These are phyloP conservation scores for Blastomyces gilchristii DNA, from an alignment of 2,329 filamentous ascomycete species.

Conservation along the genomic window DNA sequence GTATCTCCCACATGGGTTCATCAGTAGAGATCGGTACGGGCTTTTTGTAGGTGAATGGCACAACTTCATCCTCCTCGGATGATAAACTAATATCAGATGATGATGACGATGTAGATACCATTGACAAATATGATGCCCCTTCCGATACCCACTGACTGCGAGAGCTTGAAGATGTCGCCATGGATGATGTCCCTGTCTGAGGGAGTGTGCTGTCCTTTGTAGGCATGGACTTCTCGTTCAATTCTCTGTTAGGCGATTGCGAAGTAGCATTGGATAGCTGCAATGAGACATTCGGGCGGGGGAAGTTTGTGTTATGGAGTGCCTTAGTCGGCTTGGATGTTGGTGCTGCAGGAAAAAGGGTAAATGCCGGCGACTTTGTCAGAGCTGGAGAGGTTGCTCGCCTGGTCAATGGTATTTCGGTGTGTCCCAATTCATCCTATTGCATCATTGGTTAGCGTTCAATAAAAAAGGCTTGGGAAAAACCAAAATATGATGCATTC, in stretches of 20 bases:
- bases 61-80: constrained; percentile 9
- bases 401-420: constrained; percentile 19
- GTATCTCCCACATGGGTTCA: constrained; percentile 15
- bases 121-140: constrained; percentile 9
- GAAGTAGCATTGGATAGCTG: constrained; percentile 20
- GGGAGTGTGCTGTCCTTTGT: background rate
- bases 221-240: constrained; percentile 1
- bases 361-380: constrained; percentile 29
- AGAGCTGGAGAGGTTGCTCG: constrained; percentile 30
- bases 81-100: constrained; percentile 4
- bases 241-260: constrained; percentile 6
- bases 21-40: constrained; percentile 6
- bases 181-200: background rate
- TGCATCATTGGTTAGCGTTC: constrained; percentile 5
- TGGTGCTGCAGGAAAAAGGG: constrained; percentile 29
- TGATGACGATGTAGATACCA: constrained; percentile 7
- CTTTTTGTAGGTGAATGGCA: constrained; percentile 10
- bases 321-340: constrained; percentile 23
- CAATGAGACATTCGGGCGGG: constrained; percentile 21
- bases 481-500: constrained; percentile 15
- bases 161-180: constrained; percentile 4
- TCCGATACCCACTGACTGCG: constrained; percentile 4
- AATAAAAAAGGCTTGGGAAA: background rate
- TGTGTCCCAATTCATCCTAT: constrained; percentile 10
- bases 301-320: constrained; percentile 15